Evolutionary conservation across 208 protist genomes (phyloP), one percentile per base, ranked within the genome.

Genomic region (Angomonas desouzai): DNA sequence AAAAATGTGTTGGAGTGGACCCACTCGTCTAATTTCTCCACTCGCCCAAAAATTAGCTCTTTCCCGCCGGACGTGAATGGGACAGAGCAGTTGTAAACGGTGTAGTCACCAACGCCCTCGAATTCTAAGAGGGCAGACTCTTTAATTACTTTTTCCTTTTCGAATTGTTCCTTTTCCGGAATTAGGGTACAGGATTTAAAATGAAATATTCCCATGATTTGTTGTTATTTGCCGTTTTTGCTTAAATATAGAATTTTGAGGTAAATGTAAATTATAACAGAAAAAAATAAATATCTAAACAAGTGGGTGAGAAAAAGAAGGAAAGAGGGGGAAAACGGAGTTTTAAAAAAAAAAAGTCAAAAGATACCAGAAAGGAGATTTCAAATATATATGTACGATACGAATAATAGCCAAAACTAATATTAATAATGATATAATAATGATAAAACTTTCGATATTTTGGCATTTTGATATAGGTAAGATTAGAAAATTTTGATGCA

Each of bases 41-140:
- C 58, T 22, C 76, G 71, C 4, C 76, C 76, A 60, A 68, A 82
- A 28, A 79, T 45, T 61, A 78, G 71, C 9, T 20, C n/a, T 49
- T 64, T 68, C 7, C 76, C 72, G 28, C 75, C 72, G 59, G 63
- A 78, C 34, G 32, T 30, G 36, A 82, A 78, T 3, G 60, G 69
- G 9, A 74, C 64, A 27, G 68, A 78, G 72, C 72, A 77, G 64
- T 82, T 82, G 72, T 78, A 78, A 25, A 82, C 76, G 25, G 77
- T 72, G 34, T 64, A 61, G 0, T 67, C 68, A 22, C 77, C 64
- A 0, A 82, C 63, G 3, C 76, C 76, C 33, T 82, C 66, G 53
- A 82, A 82, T 1, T 67, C 77, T 55, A 77, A 48, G 0, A 78
- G 48, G 0, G 60, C 62, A 7, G 28, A 7, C 51, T 30, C 66